phyloP scores from a whole-genome alignment of 139 green algal genomes.

The Edaphochlamys debaryana region DNA sequence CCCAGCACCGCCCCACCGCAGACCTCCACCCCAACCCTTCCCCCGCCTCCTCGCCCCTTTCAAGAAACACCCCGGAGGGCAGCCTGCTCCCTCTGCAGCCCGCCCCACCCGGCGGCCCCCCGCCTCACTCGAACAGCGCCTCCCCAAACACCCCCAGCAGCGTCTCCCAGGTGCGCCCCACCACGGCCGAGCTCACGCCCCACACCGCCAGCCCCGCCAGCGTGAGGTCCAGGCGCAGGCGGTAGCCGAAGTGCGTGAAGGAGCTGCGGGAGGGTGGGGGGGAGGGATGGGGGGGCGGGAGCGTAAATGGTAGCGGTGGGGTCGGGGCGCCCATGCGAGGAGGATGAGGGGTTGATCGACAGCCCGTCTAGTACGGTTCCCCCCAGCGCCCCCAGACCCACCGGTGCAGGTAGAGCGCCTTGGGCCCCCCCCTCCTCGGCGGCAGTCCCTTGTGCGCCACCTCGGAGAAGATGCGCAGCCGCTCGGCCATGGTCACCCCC shows the following conservation, averaged over 20 bases:
- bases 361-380: neutral
- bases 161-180: slow-evolving; percentile 1
- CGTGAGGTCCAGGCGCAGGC: neutral
- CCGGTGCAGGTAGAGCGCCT: no score
- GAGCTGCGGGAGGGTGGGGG: neutral
- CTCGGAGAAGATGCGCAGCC: slow-evolving; percentile 41
- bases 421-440: no score
- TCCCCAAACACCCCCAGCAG: slow-evolving; percentile 10
- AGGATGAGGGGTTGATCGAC: neutral
- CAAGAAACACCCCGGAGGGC: no score
- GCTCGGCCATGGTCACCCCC: slow-evolving; percentile 53
- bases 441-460: no score
- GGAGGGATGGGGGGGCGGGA: neutral
- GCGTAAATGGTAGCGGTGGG: neutral
- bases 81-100: no score
- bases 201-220: slow-evolving; percentile 11
- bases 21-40: no score
- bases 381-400: neutral
- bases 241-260: neutral
- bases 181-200: neutral
- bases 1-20: no score
- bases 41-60: no score
- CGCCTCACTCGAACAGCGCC: slow-evolving; percentile 26
- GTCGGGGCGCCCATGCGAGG: no score
- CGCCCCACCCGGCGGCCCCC: no score